Evolutionary conservation across 176 grass and related monocot species (phyloP).

Genomic region (Elaeis guineensis): DNA sequence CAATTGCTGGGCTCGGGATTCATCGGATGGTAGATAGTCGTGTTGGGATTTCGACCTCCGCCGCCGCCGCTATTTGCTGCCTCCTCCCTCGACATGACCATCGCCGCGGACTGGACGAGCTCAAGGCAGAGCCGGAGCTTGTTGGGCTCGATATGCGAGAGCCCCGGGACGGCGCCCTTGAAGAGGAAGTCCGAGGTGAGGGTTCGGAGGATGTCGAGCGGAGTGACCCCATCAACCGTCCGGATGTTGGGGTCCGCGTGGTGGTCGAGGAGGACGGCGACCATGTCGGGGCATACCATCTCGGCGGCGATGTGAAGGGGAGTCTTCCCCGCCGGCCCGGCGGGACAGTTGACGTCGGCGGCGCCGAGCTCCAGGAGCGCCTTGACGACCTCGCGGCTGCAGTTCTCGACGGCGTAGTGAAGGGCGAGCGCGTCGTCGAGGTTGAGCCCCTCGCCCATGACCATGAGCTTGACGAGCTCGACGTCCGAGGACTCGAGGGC

Average conservation of each 20-base stretch:
- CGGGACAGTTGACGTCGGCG: slow-evolving; percentile 87
- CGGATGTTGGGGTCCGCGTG: slow-evolving; percentile 97
- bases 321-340: slow-evolving; percentile 74
- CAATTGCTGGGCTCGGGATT: slow-evolving; percentile 32
- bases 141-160: slow-evolving; percentile 92
- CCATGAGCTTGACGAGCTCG: slow-evolving; percentile 98
- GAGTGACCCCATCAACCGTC: slow-evolving; percentile 89
- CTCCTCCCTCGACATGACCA: slow-evolving; percentile 95
- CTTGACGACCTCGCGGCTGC: slow-evolving; percentile 97
- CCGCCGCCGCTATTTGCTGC: slow-evolving; percentile 20
- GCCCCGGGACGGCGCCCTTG: slow-evolving; percentile 86
- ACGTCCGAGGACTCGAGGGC: slow-evolving; percentile 96
- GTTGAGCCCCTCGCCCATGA: slow-evolving; percentile 98
- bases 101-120: slow-evolving; percentile 88
- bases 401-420: slow-evolving; percentile 97
- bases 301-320: slow-evolving; percentile 92
- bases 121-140: slow-evolving; percentile 95
- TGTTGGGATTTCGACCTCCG: not conserved
- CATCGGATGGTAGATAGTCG: slow-evolving; percentile 37
- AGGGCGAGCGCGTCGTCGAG: slow-evolving; percentile 92
- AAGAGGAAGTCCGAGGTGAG: slow-evolving; percentile 99
- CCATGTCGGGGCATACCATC: slow-evolving; percentile 99
- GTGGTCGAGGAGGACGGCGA: slow-evolving; percentile 94
- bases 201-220: slow-evolving; percentile 84
- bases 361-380: slow-evolving; percentile 91